phyloP scores from a whole-genome alignment of 495 filamentous ascomycete genomes.

The Neurospora cerealis region DNA sequence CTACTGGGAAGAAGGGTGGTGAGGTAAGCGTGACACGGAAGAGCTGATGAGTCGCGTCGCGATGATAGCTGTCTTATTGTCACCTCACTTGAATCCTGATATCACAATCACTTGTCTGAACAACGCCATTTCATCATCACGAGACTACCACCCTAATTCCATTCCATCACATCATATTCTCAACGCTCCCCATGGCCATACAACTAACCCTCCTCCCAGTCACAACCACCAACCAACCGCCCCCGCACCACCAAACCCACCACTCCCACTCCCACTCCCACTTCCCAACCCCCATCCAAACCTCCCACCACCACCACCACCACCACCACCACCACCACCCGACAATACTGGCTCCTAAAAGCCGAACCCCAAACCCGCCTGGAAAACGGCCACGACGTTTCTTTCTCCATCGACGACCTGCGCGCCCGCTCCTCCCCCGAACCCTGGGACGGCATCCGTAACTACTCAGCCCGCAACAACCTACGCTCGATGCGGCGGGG shows the following conservation, averaged over 20 bases:
- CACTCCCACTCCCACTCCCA: neutral
- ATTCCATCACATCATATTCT: neutral
- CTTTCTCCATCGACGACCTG: slow-evolving; percentile 92
- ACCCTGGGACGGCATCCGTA: slow-evolving; percentile 68
- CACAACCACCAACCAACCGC: slow-evolving; percentile 1
- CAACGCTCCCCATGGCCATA: neutral
- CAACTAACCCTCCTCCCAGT: neutral
- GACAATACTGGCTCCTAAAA: slow-evolving; percentile 83
- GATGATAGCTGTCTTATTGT: neutral
- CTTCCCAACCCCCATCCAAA: neutral
- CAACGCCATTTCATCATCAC: neutral
- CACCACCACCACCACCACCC: neutral
- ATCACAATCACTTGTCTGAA: no score
- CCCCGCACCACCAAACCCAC: neutral
- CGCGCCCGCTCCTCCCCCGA: slow-evolving; percentile 59
- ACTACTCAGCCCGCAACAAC: slow-evolving; percentile 65
- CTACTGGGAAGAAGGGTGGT: neutral
- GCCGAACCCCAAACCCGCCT: slow-evolving; percentile 82
- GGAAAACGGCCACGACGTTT: slow-evolving; percentile 78
- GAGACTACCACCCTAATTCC: neutral
- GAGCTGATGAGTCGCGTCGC: neutral
- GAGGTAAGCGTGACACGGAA: neutral
- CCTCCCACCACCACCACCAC: neutral
- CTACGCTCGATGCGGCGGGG: slow-evolving; percentile 84
- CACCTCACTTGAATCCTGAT: no score